Base-by-base conservation (phyloP, 345 rosid genomes). In the Rhizophora mangle region DNA sequence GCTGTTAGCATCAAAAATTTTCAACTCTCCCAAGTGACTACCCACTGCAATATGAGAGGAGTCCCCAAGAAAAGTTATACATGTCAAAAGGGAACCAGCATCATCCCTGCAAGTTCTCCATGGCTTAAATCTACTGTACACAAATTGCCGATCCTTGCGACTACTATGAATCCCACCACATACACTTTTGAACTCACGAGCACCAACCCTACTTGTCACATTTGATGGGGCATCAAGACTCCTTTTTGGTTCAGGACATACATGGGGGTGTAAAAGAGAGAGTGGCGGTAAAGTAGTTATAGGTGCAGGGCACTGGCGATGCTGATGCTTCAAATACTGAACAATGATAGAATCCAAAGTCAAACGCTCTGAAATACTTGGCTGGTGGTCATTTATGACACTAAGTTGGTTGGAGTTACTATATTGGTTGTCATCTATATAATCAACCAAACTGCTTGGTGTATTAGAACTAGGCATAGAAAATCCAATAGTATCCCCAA, bases 271-370 rank as follows among this genome's bases (percentile, higher is more conserved):
- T 62, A 95, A 69, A 57, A 95, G 93, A 70, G 97, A 92, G 74
- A 95, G 88, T 26, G 99, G 98, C 15, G 99, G 99, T 62, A 95
- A 92, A 72, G 99, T 95, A 8, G 99, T 92, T 73, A 95, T 87
- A 54, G 99, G 99, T 74, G 99, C 99, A 65, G 89, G 96, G 78
- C 99, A 95, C 76, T 95, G 99, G 60, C 99, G 92, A 82, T 95
- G 99, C 70, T 92, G 99, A 70, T 95, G 97, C 82, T 95, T 95
- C 78, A 95, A 77, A 81, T 87, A 92, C 80, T 95, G 99, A 83
- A 95, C 89, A 60, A 95, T 93, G 57, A 95, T 75, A 60, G 92
- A 83, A 74, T 95, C 98, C 36, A 95, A 82, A 68, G 96, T 86
- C 78, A 90, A 74, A 55, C 97, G 81, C 77, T 95, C 99, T 20